A percentile compares a stretch with the other conserved stretches of the same genome.
These are phyloP conservation scores for Phytophthora tentaculata DNA, from an alignment of 352 stramenopile species.

Conservation along the genomic window DNA sequence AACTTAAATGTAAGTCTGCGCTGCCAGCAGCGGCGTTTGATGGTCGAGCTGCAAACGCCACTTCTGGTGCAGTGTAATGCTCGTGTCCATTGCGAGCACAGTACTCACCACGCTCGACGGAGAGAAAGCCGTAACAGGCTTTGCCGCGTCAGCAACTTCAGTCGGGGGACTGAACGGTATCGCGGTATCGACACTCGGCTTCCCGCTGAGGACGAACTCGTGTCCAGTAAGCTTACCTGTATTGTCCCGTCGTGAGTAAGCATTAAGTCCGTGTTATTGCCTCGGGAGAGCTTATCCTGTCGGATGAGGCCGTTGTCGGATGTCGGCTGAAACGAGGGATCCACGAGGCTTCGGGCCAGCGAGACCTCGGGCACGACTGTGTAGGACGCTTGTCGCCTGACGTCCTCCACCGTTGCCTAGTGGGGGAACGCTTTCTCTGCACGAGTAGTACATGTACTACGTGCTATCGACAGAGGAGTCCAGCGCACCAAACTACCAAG, in stretches of 20 bases:
- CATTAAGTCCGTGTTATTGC: neutral
- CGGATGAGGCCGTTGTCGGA: neutral
- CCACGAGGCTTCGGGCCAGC: slow-evolving; percentile 21
- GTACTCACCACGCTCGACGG: slow-evolving; percentile 2
- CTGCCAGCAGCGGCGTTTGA: neutral
- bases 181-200: slow-evolving; percentile 34
- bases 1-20: too few species aligned
- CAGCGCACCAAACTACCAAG: slow-evolving; percentile 1
- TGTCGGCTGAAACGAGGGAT: too few species aligned
- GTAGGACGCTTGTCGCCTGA: neutral
- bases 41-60: too few species aligned
- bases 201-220: slow-evolving; percentile 5
- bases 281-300: neutral
- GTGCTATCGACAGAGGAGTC: slow-evolving; percentile 7
- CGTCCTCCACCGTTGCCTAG: neutral
- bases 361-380: slow-evolving; percentile 9
- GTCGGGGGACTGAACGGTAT: slow-evolving; percentile 23
- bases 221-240: too few species aligned
- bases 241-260: slow-evolving; percentile 9
- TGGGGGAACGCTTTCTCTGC: slow-evolving; percentile 6
- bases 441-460: too few species aligned
- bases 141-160: slow-evolving; percentile 34
- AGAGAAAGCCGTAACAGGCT: too few species aligned
- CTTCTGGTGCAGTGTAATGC: too few species aligned
- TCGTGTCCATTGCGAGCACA: too few species aligned